A percentile compares a stretch with the other conserved stretches of the same genome.
Evolutionary conservation across 495 filamentous ascomycete species (phyloP).

Genomic region (Sporormia fimetaria): DNA sequence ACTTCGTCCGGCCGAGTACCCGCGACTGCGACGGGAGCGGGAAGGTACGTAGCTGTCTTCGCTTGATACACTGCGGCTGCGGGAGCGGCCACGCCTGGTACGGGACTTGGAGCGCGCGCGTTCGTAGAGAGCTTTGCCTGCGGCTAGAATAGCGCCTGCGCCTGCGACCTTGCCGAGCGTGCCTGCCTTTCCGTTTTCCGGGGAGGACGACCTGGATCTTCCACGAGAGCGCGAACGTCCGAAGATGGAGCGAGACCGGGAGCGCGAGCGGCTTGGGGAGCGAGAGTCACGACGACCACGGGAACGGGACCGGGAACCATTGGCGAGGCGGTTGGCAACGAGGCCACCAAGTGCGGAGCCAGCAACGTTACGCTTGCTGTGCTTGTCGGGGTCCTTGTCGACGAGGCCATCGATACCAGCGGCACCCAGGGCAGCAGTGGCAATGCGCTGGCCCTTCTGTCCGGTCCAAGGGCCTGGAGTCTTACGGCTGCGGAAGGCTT

Average conservation of each 20-base stretch:
- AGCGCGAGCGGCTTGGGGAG: conserved; percentile 24
- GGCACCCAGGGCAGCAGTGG: conserved; percentile 76
- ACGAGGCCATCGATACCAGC: conserved; percentile 71
- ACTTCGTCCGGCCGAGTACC: conserved; percentile 18
- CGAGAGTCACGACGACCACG: conserved; percentile 30
- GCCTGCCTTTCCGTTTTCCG: conserved; percentile 35
- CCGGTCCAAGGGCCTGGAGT: conserved; percentile 75
- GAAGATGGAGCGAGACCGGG: conserved; percentile 22
- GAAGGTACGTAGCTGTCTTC: conserved; percentile 48
- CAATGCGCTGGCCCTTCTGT: conserved; percentile 72
- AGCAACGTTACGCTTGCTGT: conserved; percentile 54
- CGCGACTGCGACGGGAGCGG: conserved; percentile 22
- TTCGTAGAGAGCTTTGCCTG: conserved; percentile 67
- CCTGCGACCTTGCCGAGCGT: conserved; percentile 52
- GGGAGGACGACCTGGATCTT: conserved; percentile 31
- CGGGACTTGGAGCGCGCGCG: conserved; percentile 54
- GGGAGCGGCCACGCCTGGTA: conserved; percentile 27
- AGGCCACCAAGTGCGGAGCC: conserved; percentile 81
- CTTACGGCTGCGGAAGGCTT: conserved; percentile 79
- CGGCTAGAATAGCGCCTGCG: conserved; percentile 69
- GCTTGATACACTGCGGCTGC: conserved; percentile 37
- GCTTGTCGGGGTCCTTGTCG: conserved; percentile 60
- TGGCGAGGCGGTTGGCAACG: conserved; percentile 65
- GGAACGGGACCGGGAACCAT: conserved; percentile 47
- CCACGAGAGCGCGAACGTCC: conserved; percentile 25